Evolutionary conservation across 441 rosid species (phyloP).

Genomic region (Pelargonium citronellum): DNA sequence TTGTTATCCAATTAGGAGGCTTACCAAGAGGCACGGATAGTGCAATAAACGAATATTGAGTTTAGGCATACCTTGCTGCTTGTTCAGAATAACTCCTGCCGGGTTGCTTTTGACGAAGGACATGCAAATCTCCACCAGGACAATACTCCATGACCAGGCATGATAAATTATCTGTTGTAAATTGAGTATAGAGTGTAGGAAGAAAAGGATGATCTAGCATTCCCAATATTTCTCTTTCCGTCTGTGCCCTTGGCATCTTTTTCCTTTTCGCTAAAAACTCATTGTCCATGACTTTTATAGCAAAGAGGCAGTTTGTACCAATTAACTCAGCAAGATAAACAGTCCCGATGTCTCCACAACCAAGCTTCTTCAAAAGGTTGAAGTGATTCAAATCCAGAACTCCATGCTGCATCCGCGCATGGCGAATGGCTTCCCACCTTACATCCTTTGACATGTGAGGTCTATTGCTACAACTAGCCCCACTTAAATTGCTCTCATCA

Average conservation of each 20-base stretch:
- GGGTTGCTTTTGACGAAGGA: slow-evolving; percentile 64
- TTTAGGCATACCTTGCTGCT: slow-evolving; percentile 47
- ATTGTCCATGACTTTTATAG: slow-evolving; percentile 70
- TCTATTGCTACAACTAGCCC: slow-evolving; percentile 49
- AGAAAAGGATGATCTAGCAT: slow-evolving; percentile 86
- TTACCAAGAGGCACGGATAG: not conserved
- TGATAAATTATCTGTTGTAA: slow-evolving; percentile 55
- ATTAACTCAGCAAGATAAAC: slow-evolving; percentile 70
- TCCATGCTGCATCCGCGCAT: slow-evolving; percentile 50
- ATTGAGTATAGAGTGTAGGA: slow-evolving; percentile 63
- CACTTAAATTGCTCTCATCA: slow-evolving; percentile 49
- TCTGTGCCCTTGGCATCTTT: slow-evolving; percentile 65
- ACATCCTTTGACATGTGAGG: slow-evolving; percentile 73
- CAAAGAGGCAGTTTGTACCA: slow-evolving; percentile 53
- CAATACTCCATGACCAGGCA: slow-evolving; percentile 80
- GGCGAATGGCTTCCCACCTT: slow-evolving; percentile 68
- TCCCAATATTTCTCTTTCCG: slow-evolving; percentile 69
- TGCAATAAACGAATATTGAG: not conserved
- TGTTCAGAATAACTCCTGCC: slow-evolving; percentile 57
- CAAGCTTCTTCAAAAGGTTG: slow-evolving; percentile 62
- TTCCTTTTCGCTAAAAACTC: slow-evolving; percentile 59
- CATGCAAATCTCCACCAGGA: slow-evolving; percentile 80
- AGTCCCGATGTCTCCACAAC: slow-evolving; percentile 71
- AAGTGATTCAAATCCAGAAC: slow-evolving; percentile 54
- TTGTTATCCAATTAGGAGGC: not conserved